Evolutionary conservation across 257 asterid genomes (phyloP), one percentile per base, ranked within the genome.

Genomic region (Solanum clarkiae): DNA sequence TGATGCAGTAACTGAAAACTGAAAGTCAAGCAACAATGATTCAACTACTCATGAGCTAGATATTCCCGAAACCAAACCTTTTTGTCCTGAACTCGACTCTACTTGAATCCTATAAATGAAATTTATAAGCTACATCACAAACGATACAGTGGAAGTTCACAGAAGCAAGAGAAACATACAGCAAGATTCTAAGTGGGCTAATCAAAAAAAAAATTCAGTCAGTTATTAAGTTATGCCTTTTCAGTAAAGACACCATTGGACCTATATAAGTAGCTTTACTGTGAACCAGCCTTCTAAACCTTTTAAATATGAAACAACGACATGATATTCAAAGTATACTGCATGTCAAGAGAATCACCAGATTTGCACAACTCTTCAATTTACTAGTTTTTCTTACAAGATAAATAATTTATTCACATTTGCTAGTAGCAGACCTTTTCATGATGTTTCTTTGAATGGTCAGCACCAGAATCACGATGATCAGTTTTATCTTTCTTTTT

Each of bases 381-480:
- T 84, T 80, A 57, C 62, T 69, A 87, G 87, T 44, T 20, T 10
- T 59, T 20, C 20, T 59, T 7, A 59, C 10, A 59, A 59, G 66
- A 2, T n/a, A n/a, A 59, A 59, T 59, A 59, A 4, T 59, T 59
- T 20, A 59, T 59, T 4, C 20, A 59, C 66, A 59, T 59, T 59
- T 59, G 63, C 62, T 69, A 86, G 87, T 49, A 70, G n/a, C 80
- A 90, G 68, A 49, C 99, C 99, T 96, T 94, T 63, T 94, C 98
- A 49, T 79, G 82, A 79, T 92, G 93, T 81, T 92, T 92, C 92
- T 92, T 94, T 40, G 97, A 92, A 89, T 88, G 95, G 83, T 96
- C 97, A 85, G 95, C 94, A 70, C 94, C 97, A 86, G 99, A 90
- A 85, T 96, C 99, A 86, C 91, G 97, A 90, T 91, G 94, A 85